Evolutionary conservation across 2,329 filamentous ascomycete genomes (phyloP), one percentile per base, ranked within the genome.

Genomic region (Phaeosphaeriaceae sp.): DNA sequence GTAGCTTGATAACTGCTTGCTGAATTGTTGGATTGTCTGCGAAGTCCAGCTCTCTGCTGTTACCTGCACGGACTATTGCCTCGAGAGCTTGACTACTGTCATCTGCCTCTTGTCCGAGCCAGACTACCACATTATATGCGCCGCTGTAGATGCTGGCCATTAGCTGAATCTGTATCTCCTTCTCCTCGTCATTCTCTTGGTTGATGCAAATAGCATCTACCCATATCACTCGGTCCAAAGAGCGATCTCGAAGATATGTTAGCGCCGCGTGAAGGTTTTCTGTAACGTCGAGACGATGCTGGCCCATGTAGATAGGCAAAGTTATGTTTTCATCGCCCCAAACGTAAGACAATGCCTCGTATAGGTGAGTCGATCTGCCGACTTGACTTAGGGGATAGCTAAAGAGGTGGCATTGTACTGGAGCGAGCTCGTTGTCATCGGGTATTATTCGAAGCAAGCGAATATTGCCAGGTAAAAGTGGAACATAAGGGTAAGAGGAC

Each of bases 131-230:
- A 54, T 54, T 33, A 19, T 50, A 47, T 49, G 61, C 63, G 53
- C 45, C 27, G 25, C 36, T 46, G 24, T 63, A 66, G 25, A 66
- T 66, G 22, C 48, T 62, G 19, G 50, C 57, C 54, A 66, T 66
- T 11, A 46, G 48, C 51, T 54, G 48, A 48, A 66, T 54, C 24
- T 66, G 56, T 33, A 53, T 21, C 7, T 52, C 56, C 54, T 56
- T 54, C 56, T 66, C 63, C 58, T 40, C 13, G 2, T 54, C 10
- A 50, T 63, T 33, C 13, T 33, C 27, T 47, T 66, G 56, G 33
- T 51, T 42, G 48, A 51, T 51, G 33, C 47, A 49, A 13, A 49
- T 49, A 49, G 47, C 47, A 36, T 65, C 60, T 36, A 57, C 41
- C 56, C 51, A 60, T 49, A 61, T 47, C 6, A 52, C 54, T 53